Evolutionary conservation across 768 basidiomycete species (phyloP), one percentile per base, ranked within the genome.

Genomic region (Obba rivulosa): DNA sequence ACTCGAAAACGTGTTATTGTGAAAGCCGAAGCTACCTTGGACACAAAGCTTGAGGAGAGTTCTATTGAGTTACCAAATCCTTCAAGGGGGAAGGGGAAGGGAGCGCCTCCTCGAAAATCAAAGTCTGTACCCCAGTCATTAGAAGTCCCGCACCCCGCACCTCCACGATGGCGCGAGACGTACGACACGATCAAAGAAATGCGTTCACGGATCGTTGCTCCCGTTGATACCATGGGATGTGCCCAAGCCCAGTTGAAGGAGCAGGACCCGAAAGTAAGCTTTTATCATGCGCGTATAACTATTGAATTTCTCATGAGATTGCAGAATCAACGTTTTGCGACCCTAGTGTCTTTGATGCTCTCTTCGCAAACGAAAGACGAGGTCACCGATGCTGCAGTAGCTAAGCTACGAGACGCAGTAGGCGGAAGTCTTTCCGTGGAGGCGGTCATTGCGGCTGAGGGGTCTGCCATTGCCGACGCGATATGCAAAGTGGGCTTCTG

Each of bases 351-450:
- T 3, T 74, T 99, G 39, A 96, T 97, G 92, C 77, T 98, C 2
- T 92, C 89, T 9, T 92, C 92, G 2, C 95, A 98, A 63, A 97
- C 95, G 3, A 97, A 94, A 59, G 93, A 95, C 61, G 82, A 89
- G 57, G 85, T 92, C 16, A 92, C 87, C 0, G 80, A 87, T 47
- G 79, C 84, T 0, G 94, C 94, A 0, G 79, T 94, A 1, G 62
- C 68, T 2, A 87, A 85, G 51, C 75, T 97, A 2, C 83, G 92
- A 16, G 60, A 63, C 2, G 79, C 81, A 0, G 63, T 99, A 3
- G 88, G 90, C 1, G 91, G 90, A 0, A 83, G 79, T n/a, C 64
- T 99, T 20, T 84, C 83, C 1, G 70, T 94, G 1, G 76, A 83
- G n/a, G 80, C 75, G 0, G 62, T 97, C 18, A 67, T 90, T 31